A percentile compares a stretch with the other conserved stretches of the same genome.
Conservation (phyloP, 179 eudicot genomes). For the Silene noctiflora region DNA sequence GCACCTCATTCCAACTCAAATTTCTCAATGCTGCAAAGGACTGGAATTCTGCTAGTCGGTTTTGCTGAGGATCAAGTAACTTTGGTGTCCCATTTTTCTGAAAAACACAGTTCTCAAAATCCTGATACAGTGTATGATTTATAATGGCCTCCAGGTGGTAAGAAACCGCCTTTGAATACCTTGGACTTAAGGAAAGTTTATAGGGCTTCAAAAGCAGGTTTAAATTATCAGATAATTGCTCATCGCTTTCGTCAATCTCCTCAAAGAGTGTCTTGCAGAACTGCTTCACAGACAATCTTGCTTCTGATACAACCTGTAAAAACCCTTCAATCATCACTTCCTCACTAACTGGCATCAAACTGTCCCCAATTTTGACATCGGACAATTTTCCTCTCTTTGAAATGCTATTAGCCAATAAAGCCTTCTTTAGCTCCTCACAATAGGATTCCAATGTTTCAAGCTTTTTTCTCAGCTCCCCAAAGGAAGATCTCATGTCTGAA, state of each 20-base stretch:
- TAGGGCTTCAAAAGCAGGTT: conserved; percentile 70
- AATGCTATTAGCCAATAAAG: conserved; percentile 38
- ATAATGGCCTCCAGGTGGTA: conserved; percentile 83
- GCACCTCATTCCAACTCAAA: conserved; percentile 86
- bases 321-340: conserved; percentile 93
- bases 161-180: conserved; percentile 58
- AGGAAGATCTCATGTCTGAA: conserved; percentile 66
- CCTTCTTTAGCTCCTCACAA: conserved; percentile 76
- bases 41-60: conserved; percentile 58
- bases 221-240: conserved; percentile 45
- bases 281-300: conserved; percentile 74
- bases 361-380: conserved; percentile 35
- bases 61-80: conserved; percentile 64
- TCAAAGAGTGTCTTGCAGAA: conserved; percentile 63
- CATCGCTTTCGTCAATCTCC: conserved; percentile 63
- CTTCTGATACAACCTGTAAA: conserved; percentile 84
- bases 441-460: conserved; percentile 64
- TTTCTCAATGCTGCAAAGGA: conserved; percentile 69
- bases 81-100: conserved; percentile 71
- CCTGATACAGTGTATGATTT: conserved; percentile 73
- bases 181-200: conserved; percentile 59
- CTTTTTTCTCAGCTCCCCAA: conserved; percentile 65
- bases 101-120: conserved; percentile 80
- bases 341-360: conserved; percentile 63
- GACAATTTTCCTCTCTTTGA: conserved; percentile 29